A percentile compares a stretch with the other conserved stretches of the same genome.
These are phyloP conservation scores for Fusarium sp. DNA, from an alignment of 2,329 filamentous ascomycete genomes.

Conservation along the genomic window DNA sequence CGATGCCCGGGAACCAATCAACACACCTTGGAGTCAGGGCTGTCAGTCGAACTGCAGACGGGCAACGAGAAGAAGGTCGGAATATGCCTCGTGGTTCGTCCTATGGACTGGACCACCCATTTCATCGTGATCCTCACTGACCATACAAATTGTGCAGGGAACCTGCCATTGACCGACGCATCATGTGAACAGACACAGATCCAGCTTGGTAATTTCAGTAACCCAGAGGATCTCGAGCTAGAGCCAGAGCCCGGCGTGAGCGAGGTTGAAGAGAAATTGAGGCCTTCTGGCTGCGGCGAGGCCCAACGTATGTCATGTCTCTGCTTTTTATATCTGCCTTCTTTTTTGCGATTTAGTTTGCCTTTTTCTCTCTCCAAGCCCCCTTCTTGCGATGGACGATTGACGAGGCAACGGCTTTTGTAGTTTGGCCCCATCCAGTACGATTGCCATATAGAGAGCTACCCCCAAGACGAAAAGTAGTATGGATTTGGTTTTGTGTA, in stretches of 20 bases:
- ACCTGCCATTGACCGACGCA: no score
- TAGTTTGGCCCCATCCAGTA: background rate
- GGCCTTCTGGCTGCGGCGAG: background rate
- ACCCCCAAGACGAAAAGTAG: constrained; percentile 1
- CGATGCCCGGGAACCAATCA: no score
- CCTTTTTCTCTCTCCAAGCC: background rate
- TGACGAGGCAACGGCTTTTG: background rate
- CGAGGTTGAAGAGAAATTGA: background rate
- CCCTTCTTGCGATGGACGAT: background rate
- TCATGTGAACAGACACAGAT: background rate
- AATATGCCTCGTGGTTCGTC: no score
- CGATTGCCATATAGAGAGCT: background rate
- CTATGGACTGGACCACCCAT: no score
- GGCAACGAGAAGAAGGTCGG: no score
- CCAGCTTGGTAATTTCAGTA: background rate
- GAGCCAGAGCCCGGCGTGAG: background rate
- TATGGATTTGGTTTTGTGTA: constrained; percentile 24
- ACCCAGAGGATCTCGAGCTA: background rate
- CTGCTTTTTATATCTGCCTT: background rate
- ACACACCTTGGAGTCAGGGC: no score
- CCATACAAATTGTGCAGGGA: no score
- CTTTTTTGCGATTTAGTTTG: background rate
- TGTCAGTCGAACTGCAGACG: no score
- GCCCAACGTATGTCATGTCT: background rate
- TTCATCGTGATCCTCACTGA: no score